Base-by-base conservation (phyloP, 2,329 filamentous ascomycete species). In the Pseudofabraea citricarpa region DNA sequence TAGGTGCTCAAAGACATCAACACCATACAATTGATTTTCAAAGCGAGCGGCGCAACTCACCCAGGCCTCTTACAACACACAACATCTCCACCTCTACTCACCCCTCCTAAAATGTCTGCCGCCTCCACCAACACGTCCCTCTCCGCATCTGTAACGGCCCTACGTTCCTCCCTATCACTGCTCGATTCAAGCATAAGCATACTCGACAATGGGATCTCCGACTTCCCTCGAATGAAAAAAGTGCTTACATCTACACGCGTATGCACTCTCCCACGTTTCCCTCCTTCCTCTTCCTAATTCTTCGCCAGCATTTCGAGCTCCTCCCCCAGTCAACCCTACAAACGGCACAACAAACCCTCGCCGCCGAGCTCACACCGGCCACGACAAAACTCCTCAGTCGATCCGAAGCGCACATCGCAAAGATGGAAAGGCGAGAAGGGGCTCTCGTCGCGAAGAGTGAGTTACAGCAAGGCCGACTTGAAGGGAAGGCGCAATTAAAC, bases 351-450 rank as follows among this genome's bases (percentile, higher is more conserved):
- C 71, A 75, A 50, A 70, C 78, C 21, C 72, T 87, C 10, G 74
- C 82, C 41, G 77, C 80, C 41, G 83, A 86, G 58, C 83, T 87
- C 50, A 75, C 76, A n/a, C 83, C 83, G n/a, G 83, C 85, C 62
- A 80, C 87, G 52, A 69, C 75, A 38, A 75, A 74, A 38, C 73
- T 87, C 2, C 72, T 87, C 16, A 66, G 69, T 5, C 74, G 83
- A 40, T 78, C 82, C 6, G 74, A 80, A 42, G 74, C 75, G 47
- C 74, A 86, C 49, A 69, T 87, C 13, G 77, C 84, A 51, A 83
- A 81, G 51, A 73, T 87, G 15, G 78, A 79, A 36, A 73, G 83
- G 4, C 77, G 82, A 47, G 81, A 86, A 58, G 72, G 84, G 48
- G 72, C 73, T 2, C 65, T 87, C 3, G 77, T 81, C 26, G 81